Evolutionary conservation across 73 alveolate species (phyloP), one percentile per base, ranked within the genome.

Genomic region (Breviolum minutum): DNA sequence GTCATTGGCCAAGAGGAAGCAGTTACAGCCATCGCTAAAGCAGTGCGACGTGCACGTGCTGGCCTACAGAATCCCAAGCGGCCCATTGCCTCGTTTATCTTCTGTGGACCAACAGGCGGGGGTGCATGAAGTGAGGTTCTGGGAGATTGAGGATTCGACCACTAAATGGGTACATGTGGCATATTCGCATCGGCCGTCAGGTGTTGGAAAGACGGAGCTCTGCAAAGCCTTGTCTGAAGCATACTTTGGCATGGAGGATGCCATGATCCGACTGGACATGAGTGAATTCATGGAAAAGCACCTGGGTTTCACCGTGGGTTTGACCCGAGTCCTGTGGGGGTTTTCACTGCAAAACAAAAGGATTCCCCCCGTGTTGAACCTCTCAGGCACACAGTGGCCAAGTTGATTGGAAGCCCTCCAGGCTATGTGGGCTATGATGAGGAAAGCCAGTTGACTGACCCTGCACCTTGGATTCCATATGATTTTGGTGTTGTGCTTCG

Each of bases 341-440:
- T 63, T 30, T 29, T 26, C 14, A 14, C 87, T 13, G 24, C 40
- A 30, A 22, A 8, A 22, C 13, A 71, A 22, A 11, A 8, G 2
- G 32, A 71, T 17, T n/a, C n/a, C n/a, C n/a, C 81, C 13, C 1
- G 5, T 6, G 13, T 71, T n/a, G 63, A 63, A 77, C 62, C 63
- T 24, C 91, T 48, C 60, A 82, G 91, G 91, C 96, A 80, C 81
- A 80, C 99, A 27, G 99, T 87, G 95, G 95, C 99, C 74, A 96
- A 82, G 87, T 89, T 96, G 62, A 93, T 87, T 26, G 99, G 99
- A 26, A 54, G 92, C 48, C 99, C 99, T 29, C 99, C 99, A 19
- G 99, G 99, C 30, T 87, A 86, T 70, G 99, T 98, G 66, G 99
- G 99, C 83, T 98, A 89, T 32, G 99, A 98, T 30, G 99, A 98